Evolutionary conservation across 768 basidiomycete species (phyloP), one percentile per base, ranked within the genome.

Genomic region (Ephemerocybe angulata): DNA sequence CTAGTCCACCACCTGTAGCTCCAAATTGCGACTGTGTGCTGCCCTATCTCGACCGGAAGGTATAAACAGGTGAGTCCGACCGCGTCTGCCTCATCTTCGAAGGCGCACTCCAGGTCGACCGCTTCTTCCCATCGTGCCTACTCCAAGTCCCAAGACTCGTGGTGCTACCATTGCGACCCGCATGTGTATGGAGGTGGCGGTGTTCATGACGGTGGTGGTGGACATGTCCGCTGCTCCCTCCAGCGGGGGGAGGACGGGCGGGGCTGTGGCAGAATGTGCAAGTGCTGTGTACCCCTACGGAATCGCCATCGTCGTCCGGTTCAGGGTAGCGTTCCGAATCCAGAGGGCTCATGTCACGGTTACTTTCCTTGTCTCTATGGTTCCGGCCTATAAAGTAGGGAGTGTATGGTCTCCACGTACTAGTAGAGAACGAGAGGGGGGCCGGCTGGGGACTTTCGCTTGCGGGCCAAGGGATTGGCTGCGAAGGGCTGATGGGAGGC

Each of bases 221-320:
- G 43, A 84, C 85, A 51, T 83, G 81, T 15, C 79, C 76, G 28
- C 76, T 78, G 33, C 77, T 73, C 56, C 79, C 80, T 0, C 90
- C 90, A n/a, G 94, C 90, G 1, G 90, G 92, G 68, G 94, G 92
- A 50, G n/a, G n/a, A n/a, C n/a, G n/a, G n/a, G n/a, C n/a, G n/a
- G 83, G 78, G 19, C 90, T 90, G 66, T 92, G 89, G 62, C 90
- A 93, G 67, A 91, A 93, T 1, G 89, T 93, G 21, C 96, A 82
- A 21, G 98, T 93, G 63, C 98, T 98, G 74, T 98, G 95, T 53
- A 98, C 69, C 0, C 93, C 94, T 63, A 98, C 95, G 66, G 83
- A 98, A 3, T 84, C 91, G 29, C 85, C 85, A 60, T 91, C 90
- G n/a, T n/a, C n/a, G n/a, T n/a, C n/a, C n/a, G n/a, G n/a, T n/a